Conservation (phyloP, 148 eudicot genomes). For the Amaranthus cruentus region DNA sequence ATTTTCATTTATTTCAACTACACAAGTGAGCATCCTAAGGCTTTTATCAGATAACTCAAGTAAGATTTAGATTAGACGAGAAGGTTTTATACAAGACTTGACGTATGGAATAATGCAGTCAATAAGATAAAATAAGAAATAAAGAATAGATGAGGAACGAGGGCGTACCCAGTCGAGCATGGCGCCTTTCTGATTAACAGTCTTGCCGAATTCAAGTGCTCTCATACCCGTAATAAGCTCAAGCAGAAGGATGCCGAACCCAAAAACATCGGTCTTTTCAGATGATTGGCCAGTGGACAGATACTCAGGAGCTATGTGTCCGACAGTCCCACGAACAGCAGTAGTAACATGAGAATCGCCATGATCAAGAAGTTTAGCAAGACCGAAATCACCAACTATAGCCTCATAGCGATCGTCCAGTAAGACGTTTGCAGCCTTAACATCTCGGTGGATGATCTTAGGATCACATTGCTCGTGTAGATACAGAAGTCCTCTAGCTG, state of each 20-base stretch:
- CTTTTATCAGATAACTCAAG: too few species aligned
- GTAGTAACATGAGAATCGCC: constrained; percentile 88
- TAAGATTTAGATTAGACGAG: too few species aligned
- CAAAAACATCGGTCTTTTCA: constrained; percentile 92
- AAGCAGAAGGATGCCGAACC: constrained; percentile 79
- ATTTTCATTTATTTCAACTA: too few species aligned
- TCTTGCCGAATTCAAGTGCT: constrained; percentile 86
- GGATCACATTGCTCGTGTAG: constrained; percentile 98
- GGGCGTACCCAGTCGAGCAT: constrained; percentile 91
- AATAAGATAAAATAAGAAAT: not conserved
- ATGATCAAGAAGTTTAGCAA: constrained; percentile 93
- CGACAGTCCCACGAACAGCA: constrained; percentile 91
- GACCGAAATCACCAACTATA: constrained; percentile 93
- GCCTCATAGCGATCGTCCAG: constrained; percentile 80
- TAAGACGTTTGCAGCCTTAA: constrained; percentile 88
- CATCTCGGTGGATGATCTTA: constrained; percentile 91
- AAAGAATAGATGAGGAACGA: not conserved
- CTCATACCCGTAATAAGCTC: constrained; percentile 93
- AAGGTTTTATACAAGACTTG: too few species aligned
- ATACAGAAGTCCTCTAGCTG: constrained; percentile 81
- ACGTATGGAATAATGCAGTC: not conserved
- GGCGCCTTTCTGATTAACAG: constrained; percentile 78
- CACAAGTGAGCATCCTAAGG: too few species aligned
- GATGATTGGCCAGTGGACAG: constrained; percentile 95
- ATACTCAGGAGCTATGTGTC: constrained; percentile 94